Evolutionary conservation across 768 basidiomycete genomes (phyloP).

Genomic region (Wakefieldia striispora): DNA sequence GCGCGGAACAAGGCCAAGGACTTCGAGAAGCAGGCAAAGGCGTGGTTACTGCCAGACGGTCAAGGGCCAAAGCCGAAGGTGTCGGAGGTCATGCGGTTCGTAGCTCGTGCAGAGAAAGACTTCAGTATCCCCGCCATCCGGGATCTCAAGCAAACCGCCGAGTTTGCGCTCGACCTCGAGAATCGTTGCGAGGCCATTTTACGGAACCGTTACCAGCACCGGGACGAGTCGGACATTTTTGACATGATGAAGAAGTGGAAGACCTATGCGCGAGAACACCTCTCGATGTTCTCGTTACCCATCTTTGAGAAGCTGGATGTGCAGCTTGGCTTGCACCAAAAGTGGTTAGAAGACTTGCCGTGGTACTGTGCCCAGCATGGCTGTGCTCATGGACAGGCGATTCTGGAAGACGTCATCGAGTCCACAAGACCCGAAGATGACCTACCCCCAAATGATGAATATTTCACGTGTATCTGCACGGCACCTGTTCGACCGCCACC

Average conservation of each 20-base stretch:
- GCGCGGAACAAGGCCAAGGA: conserved; percentile 71
- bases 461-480: conserved; percentile 82
- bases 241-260: conserved; percentile 73
- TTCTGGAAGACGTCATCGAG: conserved; percentile 74
- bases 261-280: conserved; percentile 65
- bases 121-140: conserved; percentile 66
- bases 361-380: conserved; percentile 76
- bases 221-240: conserved; percentile 64
- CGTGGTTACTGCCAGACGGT: conserved; percentile 62
- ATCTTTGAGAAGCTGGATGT: conserved; percentile 69
- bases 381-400: conserved; percentile 57
- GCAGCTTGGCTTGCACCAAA: conserved; percentile 63
- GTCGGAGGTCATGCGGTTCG: conserved; percentile 66
- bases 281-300: conserved; percentile 70
- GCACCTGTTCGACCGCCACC: conserved; percentile 77
- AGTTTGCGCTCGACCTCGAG: conserved; percentile 79
- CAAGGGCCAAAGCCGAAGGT: conserved; percentile 58
- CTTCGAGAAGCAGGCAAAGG: conserved; percentile 73
- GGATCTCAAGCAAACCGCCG: conserved; percentile 66
- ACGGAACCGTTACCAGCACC: conserved; percentile 55
- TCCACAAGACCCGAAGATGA: conserved; percentile 78
- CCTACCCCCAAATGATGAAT: conserved; percentile 74
- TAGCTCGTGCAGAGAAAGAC: conserved; percentile 71
- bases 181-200: conserved; percentile 71
- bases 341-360: conserved; percentile 73